Evolutionary conservation across 768 basidiomycete genomes (phyloP).

Genomic region (Termitomyces sp.): DNA sequence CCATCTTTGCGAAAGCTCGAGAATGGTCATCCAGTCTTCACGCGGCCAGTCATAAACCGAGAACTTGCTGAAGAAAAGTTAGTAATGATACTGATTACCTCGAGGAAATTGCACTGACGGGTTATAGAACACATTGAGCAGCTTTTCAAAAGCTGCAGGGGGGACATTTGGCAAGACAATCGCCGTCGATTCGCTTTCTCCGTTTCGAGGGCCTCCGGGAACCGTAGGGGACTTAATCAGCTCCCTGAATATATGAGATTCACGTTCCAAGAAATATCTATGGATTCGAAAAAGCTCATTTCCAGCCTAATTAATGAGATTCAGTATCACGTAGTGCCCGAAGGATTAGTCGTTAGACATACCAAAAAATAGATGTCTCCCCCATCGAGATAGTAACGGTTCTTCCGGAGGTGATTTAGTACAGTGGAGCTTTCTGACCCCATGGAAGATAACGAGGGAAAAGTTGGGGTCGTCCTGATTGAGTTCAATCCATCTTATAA

Average conservation of each 20-base stretch:
- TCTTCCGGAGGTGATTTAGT: conserved; percentile 12
- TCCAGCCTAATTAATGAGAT: conserved; percentile 45
- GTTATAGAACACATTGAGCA: conserved; percentile 57
- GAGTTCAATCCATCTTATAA: not conserved
- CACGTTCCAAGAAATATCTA: conserved; percentile 58
- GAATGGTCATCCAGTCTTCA: conserved; percentile 50
- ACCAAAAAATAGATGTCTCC: conserved; percentile 55
- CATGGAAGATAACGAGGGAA: not conserved
- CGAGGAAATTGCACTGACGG: conserved; percentile 27
- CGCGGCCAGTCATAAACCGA: conserved; percentile 47
- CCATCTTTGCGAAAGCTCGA: conserved; percentile 54
- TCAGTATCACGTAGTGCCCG: not conserved
- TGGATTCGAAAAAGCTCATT: conserved; percentile 54
- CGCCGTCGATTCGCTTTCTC: conserved; percentile 35
- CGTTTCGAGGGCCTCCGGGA: conserved; percentile 24
- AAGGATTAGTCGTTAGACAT: conserved; percentile 11
- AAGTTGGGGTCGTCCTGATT: not conserved
- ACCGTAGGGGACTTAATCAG: conserved; percentile 24
- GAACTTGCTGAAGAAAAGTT: conserved; percentile 36
- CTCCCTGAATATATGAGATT: conserved; percentile 44
- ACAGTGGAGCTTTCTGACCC: not conserved
- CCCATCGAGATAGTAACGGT: conserved; percentile 47
- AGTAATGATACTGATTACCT: not conserved
- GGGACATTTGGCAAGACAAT: conserved; percentile 31
- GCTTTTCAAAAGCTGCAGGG: conserved; percentile 34